These are phyloP conservation scores for Quercus berberidifolia DNA, from an alignment of 306 rosid species.

Conservation along the genomic window DNA sequence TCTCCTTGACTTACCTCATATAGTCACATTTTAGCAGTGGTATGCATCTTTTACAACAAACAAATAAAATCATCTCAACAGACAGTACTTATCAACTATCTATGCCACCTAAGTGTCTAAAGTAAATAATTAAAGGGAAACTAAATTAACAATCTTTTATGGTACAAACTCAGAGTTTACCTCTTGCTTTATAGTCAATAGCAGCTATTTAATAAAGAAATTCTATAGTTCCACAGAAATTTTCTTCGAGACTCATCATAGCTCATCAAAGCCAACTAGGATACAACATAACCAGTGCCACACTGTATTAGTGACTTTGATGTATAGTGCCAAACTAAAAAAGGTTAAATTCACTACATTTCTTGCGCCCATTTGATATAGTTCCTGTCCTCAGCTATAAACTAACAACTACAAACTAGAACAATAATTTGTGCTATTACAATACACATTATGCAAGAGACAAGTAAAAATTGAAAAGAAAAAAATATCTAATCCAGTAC, in stretches of 20 bases:
- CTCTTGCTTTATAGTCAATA: neutral
- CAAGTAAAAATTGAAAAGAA: neutral
- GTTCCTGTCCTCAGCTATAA: neutral
- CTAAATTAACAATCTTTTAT: neutral
- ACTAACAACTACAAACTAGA: too few species aligned
- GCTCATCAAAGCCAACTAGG: neutral
- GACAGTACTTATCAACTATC: too few species aligned
- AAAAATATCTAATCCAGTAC: neutral
- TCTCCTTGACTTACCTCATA: too few species aligned
- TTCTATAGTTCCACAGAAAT: neutral
- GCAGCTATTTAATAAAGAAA: neutral
- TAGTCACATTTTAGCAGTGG: too few species aligned
- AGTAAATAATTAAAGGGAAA: neutral
- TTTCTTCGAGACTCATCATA: neutral
- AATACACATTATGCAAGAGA: neutral
- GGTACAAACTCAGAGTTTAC: neutral
- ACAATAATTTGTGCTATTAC: neutral
- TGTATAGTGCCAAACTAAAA: neutral
- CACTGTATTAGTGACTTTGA: neutral
- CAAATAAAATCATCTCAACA: too few species aligned
- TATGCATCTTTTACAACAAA: too few species aligned
- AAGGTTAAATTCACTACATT: neutral
- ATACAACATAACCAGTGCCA: neutral
- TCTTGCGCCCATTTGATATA: neutral
- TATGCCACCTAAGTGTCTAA: too few species aligned